phyloP scores from a whole-genome alignment of 441 rosid species.

The Croton laevigatus region DNA sequence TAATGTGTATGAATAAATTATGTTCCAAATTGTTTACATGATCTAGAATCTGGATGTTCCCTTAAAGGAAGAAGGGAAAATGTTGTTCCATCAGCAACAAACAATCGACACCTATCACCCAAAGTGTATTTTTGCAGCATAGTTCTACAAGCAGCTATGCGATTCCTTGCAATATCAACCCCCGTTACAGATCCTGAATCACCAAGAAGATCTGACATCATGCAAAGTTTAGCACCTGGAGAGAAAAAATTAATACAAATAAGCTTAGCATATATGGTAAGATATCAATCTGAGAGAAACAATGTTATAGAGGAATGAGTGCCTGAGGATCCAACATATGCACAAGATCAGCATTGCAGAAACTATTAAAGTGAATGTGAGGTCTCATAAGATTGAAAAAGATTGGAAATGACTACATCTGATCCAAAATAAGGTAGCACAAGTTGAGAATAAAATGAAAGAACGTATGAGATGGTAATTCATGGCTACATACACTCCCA shows the following conservation, averaged over 20 bases:
- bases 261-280: neutral
- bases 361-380: too few relatives aligned
- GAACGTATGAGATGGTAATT: too few relatives aligned
- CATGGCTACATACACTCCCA: too few relatives aligned
- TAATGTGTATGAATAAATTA: neutral
- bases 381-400: too few relatives aligned
- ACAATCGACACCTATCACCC: slow-evolving; percentile 68
- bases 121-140: slow-evolving; percentile 70
- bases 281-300: too few relatives aligned
- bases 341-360: too few relatives aligned
- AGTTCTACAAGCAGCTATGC: slow-evolving; percentile 90
- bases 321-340: too few relatives aligned
- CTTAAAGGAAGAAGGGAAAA: slow-evolving; percentile 61
- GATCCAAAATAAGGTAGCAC: too few relatives aligned
- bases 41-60: slow-evolving; percentile 28
- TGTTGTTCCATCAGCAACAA: slow-evolving; percentile 76
- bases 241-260: neutral
- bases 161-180: slow-evolving; percentile 83
- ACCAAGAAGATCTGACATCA: slow-evolving; percentile 73
- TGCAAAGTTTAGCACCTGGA: slow-evolving; percentile 93
- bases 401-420: too few relatives aligned
- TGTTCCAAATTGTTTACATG: slow-evolving; percentile 36
- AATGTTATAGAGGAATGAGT: too few relatives aligned
- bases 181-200: slow-evolving; percentile 76
- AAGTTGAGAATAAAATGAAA: too few relatives aligned